These are phyloP conservation scores for Fusarium zealandicum DNA, from an alignment of 2,329 filamentous ascomycete species.

Conservation along the genomic window DNA sequence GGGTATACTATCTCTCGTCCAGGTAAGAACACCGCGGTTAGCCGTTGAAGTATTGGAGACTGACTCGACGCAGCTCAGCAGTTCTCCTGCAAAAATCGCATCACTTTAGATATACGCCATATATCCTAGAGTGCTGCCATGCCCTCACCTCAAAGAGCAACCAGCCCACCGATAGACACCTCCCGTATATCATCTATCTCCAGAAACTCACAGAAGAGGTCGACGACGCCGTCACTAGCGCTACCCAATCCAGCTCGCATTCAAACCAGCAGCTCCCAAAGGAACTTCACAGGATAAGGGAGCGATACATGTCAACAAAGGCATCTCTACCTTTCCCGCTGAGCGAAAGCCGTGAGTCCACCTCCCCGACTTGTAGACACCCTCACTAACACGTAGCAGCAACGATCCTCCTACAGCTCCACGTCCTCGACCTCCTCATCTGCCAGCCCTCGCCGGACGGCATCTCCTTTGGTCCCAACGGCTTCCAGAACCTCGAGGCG, in stretches of 20 bases:
- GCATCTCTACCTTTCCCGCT: constrained; percentile 38
- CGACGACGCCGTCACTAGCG: constrained; percentile 37
- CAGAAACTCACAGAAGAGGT: constrained; percentile 44
- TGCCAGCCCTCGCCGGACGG: constrained; percentile 42
- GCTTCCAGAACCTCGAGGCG: constrained; percentile 34
- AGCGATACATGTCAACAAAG: constrained; percentile 35
- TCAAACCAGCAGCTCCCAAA: constrained; percentile 10
- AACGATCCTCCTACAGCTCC: constrained; percentile 39
- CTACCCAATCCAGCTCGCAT: constrained; percentile 1
- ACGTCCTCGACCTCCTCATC: constrained; percentile 42
- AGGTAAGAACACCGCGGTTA: constrained; percentile 39
- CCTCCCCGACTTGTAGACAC: fast-evolving
- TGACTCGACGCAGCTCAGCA: constrained; percentile 15
- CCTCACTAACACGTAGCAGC: constrained; percentile 22
- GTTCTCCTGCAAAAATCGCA: constrained; percentile 45
- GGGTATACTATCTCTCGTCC: constrained; percentile 45
- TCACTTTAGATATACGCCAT: constrained; percentile 38
- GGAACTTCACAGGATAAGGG: constrained; percentile 33
- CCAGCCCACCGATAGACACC: constrained; percentile 38
- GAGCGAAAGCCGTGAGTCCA: constrained; percentile 43
- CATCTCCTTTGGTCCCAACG: constrained; percentile 37
- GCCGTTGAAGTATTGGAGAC: no score
- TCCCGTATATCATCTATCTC: constrained; percentile 42
- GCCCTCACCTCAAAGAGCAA: constrained; percentile 19
- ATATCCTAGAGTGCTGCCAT: constrained; percentile 41